These are phyloP conservation scores for Cicer bijugum DNA, from an alignment of 306 rosid species.

Conservation along the genomic window DNA sequence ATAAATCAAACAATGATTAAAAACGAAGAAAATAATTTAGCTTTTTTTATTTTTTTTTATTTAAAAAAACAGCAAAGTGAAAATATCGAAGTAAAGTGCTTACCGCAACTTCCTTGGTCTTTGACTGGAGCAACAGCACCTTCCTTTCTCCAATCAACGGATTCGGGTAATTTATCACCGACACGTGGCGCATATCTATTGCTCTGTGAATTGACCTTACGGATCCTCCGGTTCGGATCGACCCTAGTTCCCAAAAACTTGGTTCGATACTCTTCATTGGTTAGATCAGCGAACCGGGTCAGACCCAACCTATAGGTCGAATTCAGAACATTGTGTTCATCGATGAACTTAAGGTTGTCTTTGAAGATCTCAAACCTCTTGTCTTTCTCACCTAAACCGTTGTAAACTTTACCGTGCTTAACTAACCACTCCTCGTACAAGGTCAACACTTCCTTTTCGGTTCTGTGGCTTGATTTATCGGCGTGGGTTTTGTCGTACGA, in stretches of 20 bases:
- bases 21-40: not conserved
- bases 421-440: conserved; percentile 77
- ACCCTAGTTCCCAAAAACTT: conserved; percentile 64
- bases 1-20: not conserved
- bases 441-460: conserved; percentile 63
- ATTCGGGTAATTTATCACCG: conserved; percentile 70
- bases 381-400: conserved; percentile 74
- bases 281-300: conserved; percentile 88
- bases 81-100: conserved; percentile 10
- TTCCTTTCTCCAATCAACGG: conserved; percentile 87
- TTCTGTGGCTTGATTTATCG: conserved; percentile 48
- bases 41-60: not conserved
- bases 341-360: conserved; percentile 79
- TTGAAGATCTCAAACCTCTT: conserved; percentile 82
- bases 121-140: conserved; percentile 77
- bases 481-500: conserved; percentile 53
- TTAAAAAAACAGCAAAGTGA: not conserved
- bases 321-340: conserved; percentile 59
- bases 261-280: conserved; percentile 81
- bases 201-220: conserved; percentile 38
- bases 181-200: conserved; percentile 67
- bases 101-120: conserved; percentile 94
- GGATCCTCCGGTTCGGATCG: conserved; percentile 47
- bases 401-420: conserved; percentile 64
- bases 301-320: conserved; percentile 68